Evolutionary conservation across 2,329 filamentous ascomycete species (phyloP).

Genomic region (Phialophora chinensis): DNA sequence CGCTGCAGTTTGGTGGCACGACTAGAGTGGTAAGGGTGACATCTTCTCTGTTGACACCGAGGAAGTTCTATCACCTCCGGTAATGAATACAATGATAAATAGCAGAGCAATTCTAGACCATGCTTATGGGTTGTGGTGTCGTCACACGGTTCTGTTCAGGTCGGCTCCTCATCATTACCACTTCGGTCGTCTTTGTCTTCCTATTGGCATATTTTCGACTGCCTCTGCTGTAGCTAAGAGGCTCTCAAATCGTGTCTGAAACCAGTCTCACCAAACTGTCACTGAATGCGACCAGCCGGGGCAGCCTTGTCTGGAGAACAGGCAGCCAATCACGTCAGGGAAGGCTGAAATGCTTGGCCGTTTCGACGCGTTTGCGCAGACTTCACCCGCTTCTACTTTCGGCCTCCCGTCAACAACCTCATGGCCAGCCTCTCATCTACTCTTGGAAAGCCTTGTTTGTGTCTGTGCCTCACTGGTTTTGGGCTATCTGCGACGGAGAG

Average conservation of each 20-base stretch:
- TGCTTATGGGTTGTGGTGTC: too few species aligned
- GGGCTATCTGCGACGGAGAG: background rate
- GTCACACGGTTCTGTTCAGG: too few species aligned
- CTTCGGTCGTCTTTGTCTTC: too few species aligned
- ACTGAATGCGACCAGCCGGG: background rate
- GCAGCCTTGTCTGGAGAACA: background rate
- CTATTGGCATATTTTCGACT: background rate
- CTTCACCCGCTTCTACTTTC: conserved; percentile 1
- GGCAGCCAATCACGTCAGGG: background rate
- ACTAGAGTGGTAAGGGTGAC: too few species aligned
- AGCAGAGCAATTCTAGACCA: too few species aligned
- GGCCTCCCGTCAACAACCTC: conserved; percentile 2
- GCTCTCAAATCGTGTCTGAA: background rate
- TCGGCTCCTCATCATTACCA: too few species aligned
- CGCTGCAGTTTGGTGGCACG: too few species aligned
- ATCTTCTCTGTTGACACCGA: too few species aligned
- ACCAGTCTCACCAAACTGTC: background rate
- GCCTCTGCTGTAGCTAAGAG: background rate
- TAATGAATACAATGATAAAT: too few species aligned
- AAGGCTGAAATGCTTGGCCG: background rate
- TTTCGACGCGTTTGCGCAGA: conserved; percentile 10
- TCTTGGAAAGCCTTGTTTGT: background rate
- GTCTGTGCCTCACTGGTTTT: background rate
- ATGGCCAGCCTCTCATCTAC: background rate
- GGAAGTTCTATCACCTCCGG: too few species aligned